Conservation (phyloP, 2,329 filamentous ascomycete genomes). For the Taxawa tesnikishii region DNA sequence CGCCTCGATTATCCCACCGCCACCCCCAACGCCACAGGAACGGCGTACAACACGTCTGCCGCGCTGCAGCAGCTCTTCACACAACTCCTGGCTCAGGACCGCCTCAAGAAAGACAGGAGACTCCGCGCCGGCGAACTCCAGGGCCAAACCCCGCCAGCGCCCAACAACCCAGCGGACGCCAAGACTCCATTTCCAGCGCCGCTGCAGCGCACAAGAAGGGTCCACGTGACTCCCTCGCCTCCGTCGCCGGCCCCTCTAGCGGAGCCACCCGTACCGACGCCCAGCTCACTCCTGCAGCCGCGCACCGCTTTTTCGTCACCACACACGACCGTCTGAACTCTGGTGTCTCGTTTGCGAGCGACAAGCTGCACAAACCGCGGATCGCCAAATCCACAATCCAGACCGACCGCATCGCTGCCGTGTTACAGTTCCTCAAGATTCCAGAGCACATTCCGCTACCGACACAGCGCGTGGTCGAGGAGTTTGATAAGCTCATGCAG, state of each 20-base stretch:
- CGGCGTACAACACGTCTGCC: constrained; percentile 65
- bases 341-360: constrained; percentile 82
- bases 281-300: constrained; percentile 64
- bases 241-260: constrained; percentile 17
- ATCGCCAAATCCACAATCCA: constrained; percentile 66
- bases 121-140: constrained; percentile 15
- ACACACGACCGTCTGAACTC: constrained; percentile 63
- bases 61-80: constrained; percentile 71
- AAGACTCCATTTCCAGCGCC: constrained; percentile 29
- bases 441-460: constrained; percentile 60
- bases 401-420: constrained; percentile 61
- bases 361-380: constrained; percentile 67
- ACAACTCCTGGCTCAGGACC: constrained; percentile 71
- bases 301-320: constrained; percentile 70
- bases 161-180: constrained; percentile 12
- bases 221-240: constrained; percentile 27
- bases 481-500: constrained; percentile 59
- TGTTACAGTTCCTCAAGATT: constrained; percentile 60
- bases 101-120: constrained; percentile 69
- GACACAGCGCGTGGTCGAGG: constrained; percentile 56
- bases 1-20: constrained; percentile 67
- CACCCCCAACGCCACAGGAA: constrained; percentile 46
- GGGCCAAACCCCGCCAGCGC: constrained; percentile 13
- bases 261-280: constrained; percentile 21
- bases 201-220: constrained; percentile 18